A percentile compares a stretch with the other conserved stretches of the same genome.
Conservation (phyloP, 129 eudicot genomes). For the Heracleum sosnowskyi region DNA sequence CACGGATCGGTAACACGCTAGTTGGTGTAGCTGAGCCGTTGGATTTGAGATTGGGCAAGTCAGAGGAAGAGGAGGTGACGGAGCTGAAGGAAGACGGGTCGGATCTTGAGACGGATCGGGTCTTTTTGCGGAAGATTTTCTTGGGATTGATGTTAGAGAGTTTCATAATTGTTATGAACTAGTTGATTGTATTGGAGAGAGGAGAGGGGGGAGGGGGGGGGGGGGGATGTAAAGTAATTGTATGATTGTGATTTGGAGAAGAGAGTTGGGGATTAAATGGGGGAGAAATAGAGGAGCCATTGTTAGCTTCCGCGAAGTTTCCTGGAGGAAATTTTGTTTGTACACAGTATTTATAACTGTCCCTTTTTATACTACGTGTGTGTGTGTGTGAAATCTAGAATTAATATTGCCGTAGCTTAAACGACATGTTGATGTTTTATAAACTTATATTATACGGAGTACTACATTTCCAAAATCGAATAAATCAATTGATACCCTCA, state of each 20-base stretch:
- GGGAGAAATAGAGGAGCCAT: background rate
- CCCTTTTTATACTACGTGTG: background rate
- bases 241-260: background rate
- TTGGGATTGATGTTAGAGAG: constrained; percentile 32
- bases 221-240: background rate
- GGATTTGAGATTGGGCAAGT: background rate
- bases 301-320: background rate
- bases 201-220: too few species aligned
- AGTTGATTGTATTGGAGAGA: too few species aligned
- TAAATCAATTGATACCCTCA: too few species aligned
- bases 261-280: constrained; percentile 15
- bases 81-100: constrained; percentile 46
- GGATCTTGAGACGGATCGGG: constrained; percentile 43
- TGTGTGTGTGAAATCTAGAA: background rate
- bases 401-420: too few species aligned
- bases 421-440: too few species aligned
- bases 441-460: too few species aligned
- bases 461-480: too few species aligned
- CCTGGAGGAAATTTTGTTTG: background rate
- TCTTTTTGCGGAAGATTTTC: constrained; percentile 30
- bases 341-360: background rate
- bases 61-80: constrained; percentile 23
- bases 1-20: constrained; percentile 32
- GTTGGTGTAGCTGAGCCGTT: constrained; percentile 40
- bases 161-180: constrained; percentile 30